These are phyloP conservation scores for Sphaerulina musiva DNA, from an alignment of 2,329 filamentous ascomycete species.

Conservation along the genomic window DNA sequence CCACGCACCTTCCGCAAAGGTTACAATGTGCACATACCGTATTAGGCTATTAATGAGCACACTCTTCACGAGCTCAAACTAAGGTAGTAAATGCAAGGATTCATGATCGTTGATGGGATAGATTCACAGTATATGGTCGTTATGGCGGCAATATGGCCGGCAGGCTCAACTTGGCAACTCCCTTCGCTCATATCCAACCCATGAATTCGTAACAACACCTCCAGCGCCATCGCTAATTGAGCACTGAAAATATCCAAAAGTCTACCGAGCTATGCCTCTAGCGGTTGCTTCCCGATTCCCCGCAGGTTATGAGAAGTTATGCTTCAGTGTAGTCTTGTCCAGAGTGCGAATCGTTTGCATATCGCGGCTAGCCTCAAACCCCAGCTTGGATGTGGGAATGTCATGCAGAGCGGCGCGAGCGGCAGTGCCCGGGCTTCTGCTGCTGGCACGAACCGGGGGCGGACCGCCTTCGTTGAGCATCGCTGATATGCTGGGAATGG, in stretches of 20 bases:
- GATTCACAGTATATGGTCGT: no score
- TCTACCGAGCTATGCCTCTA: no score
- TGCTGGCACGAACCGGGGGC: conserved; percentile 26
- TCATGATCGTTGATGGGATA: background rate
- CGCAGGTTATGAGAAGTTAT: conserved; percentile 17
- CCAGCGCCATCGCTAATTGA: conserved; percentile 13
- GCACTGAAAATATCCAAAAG: background rate
- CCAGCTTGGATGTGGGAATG: conserved; percentile 35
- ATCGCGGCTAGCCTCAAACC: conserved; percentile 34
- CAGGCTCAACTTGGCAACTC: background rate
- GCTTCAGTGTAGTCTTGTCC: conserved; percentile 35
- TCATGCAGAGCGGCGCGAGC: conserved; percentile 30
- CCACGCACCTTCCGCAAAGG: background rate
- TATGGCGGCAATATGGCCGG: background rate
- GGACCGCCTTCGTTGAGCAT: conserved; percentile 37
- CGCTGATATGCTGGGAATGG: conserved; percentile 50
- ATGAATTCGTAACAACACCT: background rate
- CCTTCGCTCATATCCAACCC: background rate
- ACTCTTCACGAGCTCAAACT: background rate
- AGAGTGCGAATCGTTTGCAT: conserved; percentile 33
- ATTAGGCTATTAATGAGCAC: background rate
- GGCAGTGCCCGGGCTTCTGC: conserved; percentile 28
- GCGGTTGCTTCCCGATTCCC: background rate
- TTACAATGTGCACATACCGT: background rate
- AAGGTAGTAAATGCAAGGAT: background rate